phyloP scores from a whole-genome alignment of 495 filamentous ascomycete species.

The Lophiotrema nucula region DNA sequence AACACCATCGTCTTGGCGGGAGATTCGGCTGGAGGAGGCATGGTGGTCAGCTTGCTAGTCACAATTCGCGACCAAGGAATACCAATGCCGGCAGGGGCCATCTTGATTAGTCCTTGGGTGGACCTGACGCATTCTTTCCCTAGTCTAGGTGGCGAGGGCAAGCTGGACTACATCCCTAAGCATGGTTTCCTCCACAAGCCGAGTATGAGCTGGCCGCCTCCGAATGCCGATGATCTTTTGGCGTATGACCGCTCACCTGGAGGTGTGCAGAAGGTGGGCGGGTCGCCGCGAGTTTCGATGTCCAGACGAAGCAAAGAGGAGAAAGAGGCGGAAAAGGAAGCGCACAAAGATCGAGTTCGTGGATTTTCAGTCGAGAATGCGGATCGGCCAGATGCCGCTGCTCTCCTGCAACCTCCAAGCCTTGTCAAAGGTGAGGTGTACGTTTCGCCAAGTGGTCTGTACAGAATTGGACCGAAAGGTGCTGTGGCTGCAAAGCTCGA shows the following conservation, averaged over 20 bases:
- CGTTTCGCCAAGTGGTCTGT: conserved; percentile 13
- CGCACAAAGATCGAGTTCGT: conserved; percentile 19
- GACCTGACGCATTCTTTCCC: conserved; percentile 94
- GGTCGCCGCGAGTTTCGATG: conserved; percentile 39
- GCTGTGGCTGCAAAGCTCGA: conserved; percentile 64
- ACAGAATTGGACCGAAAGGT: conserved; percentile 29
- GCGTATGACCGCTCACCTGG: conserved; percentile 21
- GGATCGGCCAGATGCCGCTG: conserved; percentile 6
- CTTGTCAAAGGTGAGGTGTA: background rate
- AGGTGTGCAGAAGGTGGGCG: conserved; percentile 6
- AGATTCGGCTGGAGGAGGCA: conserved; percentile 87
- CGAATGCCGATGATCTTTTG: conserved; percentile 68
- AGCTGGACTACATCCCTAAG: conserved; percentile 80
- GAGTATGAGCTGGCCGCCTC: conserved; percentile 84
- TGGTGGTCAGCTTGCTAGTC: conserved; percentile 79
- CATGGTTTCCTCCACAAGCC: conserved; percentile 85
- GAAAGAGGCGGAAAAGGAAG: conserved; percentile 40
- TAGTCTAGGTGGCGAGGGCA: conserved; percentile 70
- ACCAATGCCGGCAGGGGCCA: conserved; percentile 81
- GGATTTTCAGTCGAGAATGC: conserved; percentile 26
- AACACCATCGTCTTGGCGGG: conserved; percentile 80
- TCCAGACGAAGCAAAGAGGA: conserved; percentile 39
- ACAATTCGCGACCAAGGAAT: conserved; percentile 76
- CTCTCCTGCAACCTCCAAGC: background rate
- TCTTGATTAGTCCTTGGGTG: conserved; percentile 90